Evolutionary conservation across 768 basidiomycete genomes (phyloP).

Genomic region (Infundibulicybe gibba): DNA sequence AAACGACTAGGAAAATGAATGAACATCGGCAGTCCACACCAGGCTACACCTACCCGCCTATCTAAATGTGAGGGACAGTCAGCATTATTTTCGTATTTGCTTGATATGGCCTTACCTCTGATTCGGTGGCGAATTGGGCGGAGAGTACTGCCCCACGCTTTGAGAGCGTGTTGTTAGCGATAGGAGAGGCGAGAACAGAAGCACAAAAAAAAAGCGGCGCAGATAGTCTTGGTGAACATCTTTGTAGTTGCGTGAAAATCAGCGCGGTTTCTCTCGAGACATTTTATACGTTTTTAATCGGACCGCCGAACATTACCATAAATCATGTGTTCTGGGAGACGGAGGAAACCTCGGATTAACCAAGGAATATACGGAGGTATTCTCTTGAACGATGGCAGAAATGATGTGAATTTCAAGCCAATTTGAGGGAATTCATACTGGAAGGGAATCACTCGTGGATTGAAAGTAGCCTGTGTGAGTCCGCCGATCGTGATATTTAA

Average conservation of each 20-base stretch:
- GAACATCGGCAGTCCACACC: background rate
- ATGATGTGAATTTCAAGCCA: too few species aligned
- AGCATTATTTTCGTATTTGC: background rate
- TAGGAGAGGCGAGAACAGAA: constrained; percentile 1
- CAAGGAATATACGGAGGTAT: too few species aligned
- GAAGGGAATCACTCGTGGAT: too few species aligned
- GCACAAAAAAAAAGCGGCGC: background rate
- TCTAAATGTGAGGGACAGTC: constrained; percentile 2
- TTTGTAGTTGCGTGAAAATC: background rate
- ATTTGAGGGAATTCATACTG: too few species aligned
- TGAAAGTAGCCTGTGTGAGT: too few species aligned
- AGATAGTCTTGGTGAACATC: constrained; percentile 2
- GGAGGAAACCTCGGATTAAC: too few species aligned
- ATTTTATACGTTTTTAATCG: too few species aligned
- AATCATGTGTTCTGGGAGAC: too few species aligned
- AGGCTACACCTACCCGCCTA: constrained; percentile 10
- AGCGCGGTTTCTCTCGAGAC: too few species aligned
- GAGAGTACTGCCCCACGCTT: constrained; percentile 25
- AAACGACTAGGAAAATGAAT: constrained; percentile 13
- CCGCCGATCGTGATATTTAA: too few species aligned
- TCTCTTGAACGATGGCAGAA: too few species aligned
- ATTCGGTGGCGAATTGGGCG: constrained; percentile 24
- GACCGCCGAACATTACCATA: too few species aligned
- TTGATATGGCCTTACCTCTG: constrained; percentile 15
- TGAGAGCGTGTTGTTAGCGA: constrained; percentile 1